Evolutionary conservation across 129 eudicot genomes (phyloP).

Genomic region (Erigeron canadensis): DNA sequence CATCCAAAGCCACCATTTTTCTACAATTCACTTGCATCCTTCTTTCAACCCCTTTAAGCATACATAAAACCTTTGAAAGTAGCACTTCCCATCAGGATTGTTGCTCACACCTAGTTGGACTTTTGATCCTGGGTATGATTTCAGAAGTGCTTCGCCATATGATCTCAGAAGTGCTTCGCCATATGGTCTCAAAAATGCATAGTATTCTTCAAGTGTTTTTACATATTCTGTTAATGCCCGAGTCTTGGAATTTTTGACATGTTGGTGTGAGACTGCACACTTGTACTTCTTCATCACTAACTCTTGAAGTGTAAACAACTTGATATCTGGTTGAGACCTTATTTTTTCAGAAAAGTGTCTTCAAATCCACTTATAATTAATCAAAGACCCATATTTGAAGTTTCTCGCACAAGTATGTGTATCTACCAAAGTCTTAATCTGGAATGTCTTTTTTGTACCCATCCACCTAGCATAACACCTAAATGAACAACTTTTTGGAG

Average conservation of each 20-base stretch:
- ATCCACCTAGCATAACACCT: neutral
- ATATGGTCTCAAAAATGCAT: neutral
- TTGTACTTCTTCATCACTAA: neutral
- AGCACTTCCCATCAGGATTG: neutral
- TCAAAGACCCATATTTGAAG: neutral
- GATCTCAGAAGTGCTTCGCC: neutral
- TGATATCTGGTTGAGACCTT: neutral
- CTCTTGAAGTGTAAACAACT: neutral
- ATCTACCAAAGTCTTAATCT: neutral
- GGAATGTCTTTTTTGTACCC: neutral
- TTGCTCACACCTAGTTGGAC: neutral
- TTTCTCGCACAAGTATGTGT: neutral
- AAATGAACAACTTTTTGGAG: too few relatives aligned
- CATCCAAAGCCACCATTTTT: too few relatives aligned
- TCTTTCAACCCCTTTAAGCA: neutral
- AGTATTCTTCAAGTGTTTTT: neutral
- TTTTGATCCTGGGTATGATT: neutral
- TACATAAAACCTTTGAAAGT: constrained; percentile 2
- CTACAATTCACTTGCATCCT: neutral
- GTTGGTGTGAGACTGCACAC: neutral
- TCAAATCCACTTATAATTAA: neutral
- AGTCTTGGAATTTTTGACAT: neutral
- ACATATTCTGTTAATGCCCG: neutral
- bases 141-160: neutral
- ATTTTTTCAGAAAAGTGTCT: neutral